Base-by-base conservation (phyloP, 2,329 filamentous ascomycete species). In the Exophiala phaeomuriformis region DNA sequence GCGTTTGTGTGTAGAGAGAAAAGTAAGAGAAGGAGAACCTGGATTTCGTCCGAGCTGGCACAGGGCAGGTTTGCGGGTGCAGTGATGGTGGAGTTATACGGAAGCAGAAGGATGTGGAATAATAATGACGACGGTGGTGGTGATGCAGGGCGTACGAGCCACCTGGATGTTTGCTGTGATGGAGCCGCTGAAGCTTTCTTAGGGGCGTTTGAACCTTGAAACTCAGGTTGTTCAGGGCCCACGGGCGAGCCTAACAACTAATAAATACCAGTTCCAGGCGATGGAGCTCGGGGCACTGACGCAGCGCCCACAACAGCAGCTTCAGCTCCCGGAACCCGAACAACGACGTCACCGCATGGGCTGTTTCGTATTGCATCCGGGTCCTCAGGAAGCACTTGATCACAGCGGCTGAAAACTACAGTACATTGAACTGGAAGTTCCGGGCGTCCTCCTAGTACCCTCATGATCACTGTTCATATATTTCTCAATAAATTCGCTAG, bases 81-180 rank as follows among this genome's bases (percentile, higher is more conserved):
- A 19, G 19, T 35, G 10, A 12, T 5, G 5, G 6, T 39, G 10
- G 36, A n/a, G 10, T 39, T 39, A 39, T 39, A 12, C 36, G 39
- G 19, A 41, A 41, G 39, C 5, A 39, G 52, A 47, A 51, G 42
- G 39, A 19, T 19, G 48, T 50, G 52, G 52, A 51, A 55, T 52
- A 49, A 55, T 51, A 47, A 54, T 45, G 51, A 45, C 47, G 50
- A 37, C 19, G 19, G 27, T 40, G 44, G 29, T 48, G 37, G 7
- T 30, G 28, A 36, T 30, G 36, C 35, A 19, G 12, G 5, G 9
- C 5, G 19, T 44, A 27, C n/a, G n/a, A 44, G 41, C 41, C 30
- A 27, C 27, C 9, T 19, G 30, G 39, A 28, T 28, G 9, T 41
- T 27, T 8, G 36, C 10, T 39, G 28, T 10, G n/a, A 44, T 47